Evolutionary conservation across 1,139 yeast genomes (phyloP).

Genomic region (Hansenula anomala): DNA sequence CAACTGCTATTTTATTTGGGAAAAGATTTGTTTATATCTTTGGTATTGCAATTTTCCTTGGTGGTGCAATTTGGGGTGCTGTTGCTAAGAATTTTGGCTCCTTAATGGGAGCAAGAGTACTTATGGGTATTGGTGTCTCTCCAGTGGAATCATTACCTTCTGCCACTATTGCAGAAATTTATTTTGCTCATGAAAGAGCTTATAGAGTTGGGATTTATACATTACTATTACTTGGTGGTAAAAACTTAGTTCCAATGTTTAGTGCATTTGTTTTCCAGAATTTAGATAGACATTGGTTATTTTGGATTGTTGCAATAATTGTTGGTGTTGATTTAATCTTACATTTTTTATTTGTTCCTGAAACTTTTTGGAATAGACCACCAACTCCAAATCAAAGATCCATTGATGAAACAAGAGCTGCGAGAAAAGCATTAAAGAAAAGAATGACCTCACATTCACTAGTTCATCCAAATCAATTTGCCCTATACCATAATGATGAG

Average conservation of each 20-base stretch:
- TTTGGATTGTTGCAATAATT: constrained; percentile 54
- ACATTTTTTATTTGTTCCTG: constrained; percentile 55
- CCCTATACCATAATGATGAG: neutral
- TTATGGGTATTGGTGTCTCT: constrained; percentile 56
- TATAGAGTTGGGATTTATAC: constrained; percentile 61
- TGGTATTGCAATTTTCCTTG: constrained; percentile 46
- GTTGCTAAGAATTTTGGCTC: constrained; percentile 42
- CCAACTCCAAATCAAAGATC: constrained; percentile 48
- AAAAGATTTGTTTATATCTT: constrained; percentile 49
- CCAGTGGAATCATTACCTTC: constrained; percentile 61
- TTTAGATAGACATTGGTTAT: constrained; percentile 55
- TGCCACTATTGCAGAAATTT: constrained; percentile 59
- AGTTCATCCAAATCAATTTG: neutral
- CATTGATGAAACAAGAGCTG: constrained; percentile 43
- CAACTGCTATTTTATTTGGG: constrained; percentile 57
- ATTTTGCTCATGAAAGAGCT: constrained; percentile 62
- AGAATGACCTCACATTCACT: neutral
- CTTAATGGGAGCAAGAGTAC: constrained; percentile 52
- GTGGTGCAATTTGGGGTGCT: constrained; percentile 54
- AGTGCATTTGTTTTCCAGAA: constrained; percentile 49
- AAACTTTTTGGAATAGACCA: constrained; percentile 59
- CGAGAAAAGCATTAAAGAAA: constrained; percentile 31
- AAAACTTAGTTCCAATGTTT: constrained; percentile 53
- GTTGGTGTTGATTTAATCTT: constrained; percentile 42
- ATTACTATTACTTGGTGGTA: constrained; percentile 56